phyloP scores from a whole-genome alignment of 164 flowering plant species.

The Euptelea pleiosperma region DNA sequence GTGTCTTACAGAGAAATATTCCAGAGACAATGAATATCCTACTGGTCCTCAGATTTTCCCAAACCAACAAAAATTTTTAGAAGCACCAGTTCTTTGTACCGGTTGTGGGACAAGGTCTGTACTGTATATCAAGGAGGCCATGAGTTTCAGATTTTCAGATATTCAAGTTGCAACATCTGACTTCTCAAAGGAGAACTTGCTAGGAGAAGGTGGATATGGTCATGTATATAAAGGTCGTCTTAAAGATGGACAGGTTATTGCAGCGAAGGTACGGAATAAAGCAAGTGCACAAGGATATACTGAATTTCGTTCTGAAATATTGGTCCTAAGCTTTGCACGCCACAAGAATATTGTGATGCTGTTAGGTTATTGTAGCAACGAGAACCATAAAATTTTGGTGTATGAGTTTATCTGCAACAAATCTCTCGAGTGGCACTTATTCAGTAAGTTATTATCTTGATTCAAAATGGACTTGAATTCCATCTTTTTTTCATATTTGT shows the following conservation, averaged over 20 bases:
- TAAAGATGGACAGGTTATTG: slow-evolving; percentile 57
- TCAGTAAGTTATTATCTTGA: slow-evolving; percentile 28
- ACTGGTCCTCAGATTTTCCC: slow-evolving; percentile 14
- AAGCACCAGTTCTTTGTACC: slow-evolving; percentile 47
- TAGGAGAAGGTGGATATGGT: slow-evolving; percentile 75
- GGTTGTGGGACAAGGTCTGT: slow-evolving; percentile 46
- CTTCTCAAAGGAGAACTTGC: slow-evolving; percentile 41
- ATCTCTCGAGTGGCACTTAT: slow-evolving; percentile 62
- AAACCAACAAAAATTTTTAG: slow-evolving; percentile 22
- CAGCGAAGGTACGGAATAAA: slow-evolving; percentile 58
- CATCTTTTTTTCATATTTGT: not conserved
- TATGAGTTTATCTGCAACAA: slow-evolving; percentile 68
- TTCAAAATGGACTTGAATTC: not conserved
- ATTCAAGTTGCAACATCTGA: slow-evolving; percentile 50
- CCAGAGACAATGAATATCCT: slow-evolving; percentile 3
- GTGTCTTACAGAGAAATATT: slow-evolving; percentile 17
- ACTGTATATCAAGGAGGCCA: slow-evolving; percentile 39
- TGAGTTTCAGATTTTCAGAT: slow-evolving; percentile 38
- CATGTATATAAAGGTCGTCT: slow-evolving; percentile 54
- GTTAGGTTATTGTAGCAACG: slow-evolving; percentile 54
- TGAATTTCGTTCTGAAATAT: slow-evolving; percentile 53
- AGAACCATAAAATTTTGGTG: slow-evolving; percentile 47
- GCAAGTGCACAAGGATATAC: slow-evolving; percentile 53
- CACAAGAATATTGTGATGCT: slow-evolving; percentile 70
- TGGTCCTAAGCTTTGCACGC: slow-evolving; percentile 53